Percentiles rank a stretch among this genome's conserved stretches.
Conservation (phyloP, 768 basidiomycete species). For the Pleurotus tuoliensis region DNA sequence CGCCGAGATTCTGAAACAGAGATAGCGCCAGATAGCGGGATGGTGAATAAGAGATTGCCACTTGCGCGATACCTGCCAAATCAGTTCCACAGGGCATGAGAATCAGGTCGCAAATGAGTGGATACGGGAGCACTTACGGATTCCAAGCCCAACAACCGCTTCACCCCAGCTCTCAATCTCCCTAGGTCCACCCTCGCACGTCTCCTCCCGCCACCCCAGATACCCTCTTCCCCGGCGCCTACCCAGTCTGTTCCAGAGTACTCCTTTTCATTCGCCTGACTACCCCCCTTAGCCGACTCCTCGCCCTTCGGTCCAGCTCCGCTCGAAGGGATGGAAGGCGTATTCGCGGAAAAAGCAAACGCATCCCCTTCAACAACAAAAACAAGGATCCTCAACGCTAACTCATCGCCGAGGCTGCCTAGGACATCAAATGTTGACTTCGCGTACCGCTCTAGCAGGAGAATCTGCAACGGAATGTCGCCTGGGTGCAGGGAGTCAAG, state of each 20-base stretch:
- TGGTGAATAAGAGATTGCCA: slow-evolving; percentile 48
- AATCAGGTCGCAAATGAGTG: slow-evolving; percentile 26
- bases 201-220: slow-evolving; percentile 4
- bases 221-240: slow-evolving; percentile 2
- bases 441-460: slow-evolving; percentile 80
- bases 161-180: slow-evolving; percentile 34
- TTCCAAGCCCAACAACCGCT: slow-evolving; percentile 59
- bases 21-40: slow-evolving; percentile 73
- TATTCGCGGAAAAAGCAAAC: no score
- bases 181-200: background rate
- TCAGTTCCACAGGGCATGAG: background rate
- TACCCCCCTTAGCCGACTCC: no score
- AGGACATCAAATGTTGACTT: slow-evolving; percentile 82
- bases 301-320: no score
- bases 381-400: slow-evolving; percentile 62
- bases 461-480: slow-evolving; percentile 80
- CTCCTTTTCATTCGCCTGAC: slow-evolving; percentile 17
- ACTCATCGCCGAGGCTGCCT: slow-evolving; percentile 61
- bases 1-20: slow-evolving; percentile 69
- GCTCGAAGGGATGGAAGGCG: no score
- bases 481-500: slow-evolving; percentile 43
- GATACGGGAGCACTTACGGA: slow-evolving; percentile 35
- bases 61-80: slow-evolving; percentile 36
- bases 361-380: slow-evolving; percentile 17
- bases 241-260: slow-evolving; percentile 1